phyloP scores from a whole-genome alignment of 176 grass and related monocot genomes.

The Eragrostis nindensis region DNA sequence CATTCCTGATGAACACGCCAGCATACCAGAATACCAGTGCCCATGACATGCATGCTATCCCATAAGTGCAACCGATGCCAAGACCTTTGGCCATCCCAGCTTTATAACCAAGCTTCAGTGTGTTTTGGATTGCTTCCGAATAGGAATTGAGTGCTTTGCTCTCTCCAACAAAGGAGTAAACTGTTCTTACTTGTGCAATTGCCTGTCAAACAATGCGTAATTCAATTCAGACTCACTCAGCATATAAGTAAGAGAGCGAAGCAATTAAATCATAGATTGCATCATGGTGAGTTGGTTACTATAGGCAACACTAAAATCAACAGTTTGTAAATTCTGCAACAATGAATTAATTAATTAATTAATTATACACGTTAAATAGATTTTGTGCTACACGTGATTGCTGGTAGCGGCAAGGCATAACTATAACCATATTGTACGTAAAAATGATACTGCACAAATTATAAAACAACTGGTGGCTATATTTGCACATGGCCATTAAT shows the following conservation, averaged over 20 bases:
- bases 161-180: constrained; percentile 96
- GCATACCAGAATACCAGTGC: constrained; percentile 98
- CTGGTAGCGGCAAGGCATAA: not conserved
- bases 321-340: not conserved
- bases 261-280: not conserved
- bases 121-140: constrained; percentile 91
- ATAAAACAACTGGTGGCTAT: not conserved
- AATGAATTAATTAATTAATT: not conserved
- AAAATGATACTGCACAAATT: not conserved
- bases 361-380: not conserved
- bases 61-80: constrained; percentile 95
- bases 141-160: constrained; percentile 93
- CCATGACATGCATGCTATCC: constrained; percentile 98
- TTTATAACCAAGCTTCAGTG: constrained; percentile 94
- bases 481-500: constrained; percentile 6
- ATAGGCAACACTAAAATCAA: not conserved
- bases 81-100: constrained; percentile 99
- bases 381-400: not conserved
- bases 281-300: not conserved
- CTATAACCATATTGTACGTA: not conserved
- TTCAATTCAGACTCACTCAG: not conserved
- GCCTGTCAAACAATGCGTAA: constrained; percentile 43
- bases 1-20: constrained; percentile 94
- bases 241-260: constrained; percentile 17
- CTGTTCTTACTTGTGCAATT: constrained; percentile 97